Evolutionary conservation across 2,329 filamentous ascomycete genomes (phyloP).

Genomic region (Teratosphaeria epicoccoides): DNA sequence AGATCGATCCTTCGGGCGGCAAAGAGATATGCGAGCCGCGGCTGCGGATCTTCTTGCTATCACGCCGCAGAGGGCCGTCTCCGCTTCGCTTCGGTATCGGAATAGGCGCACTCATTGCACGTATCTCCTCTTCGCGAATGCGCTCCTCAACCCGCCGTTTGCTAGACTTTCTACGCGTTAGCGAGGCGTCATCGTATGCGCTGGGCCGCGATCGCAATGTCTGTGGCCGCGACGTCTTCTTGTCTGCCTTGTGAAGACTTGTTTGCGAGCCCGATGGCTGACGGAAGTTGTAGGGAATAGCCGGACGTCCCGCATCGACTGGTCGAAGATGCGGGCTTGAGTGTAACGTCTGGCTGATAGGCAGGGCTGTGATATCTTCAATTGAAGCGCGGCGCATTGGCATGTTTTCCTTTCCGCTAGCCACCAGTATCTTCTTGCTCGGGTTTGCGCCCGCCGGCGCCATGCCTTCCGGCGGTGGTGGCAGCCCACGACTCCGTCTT

Average conservation of each 20-base stretch:
- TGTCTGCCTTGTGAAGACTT: constrained; percentile 16
- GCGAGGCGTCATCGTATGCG: constrained; percentile 36
- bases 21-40: constrained; percentile 60
- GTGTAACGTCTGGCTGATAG: constrained; percentile 27
- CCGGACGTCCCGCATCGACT: constrained; percentile 28
- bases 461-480: background rate
- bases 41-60: constrained; percentile 56
- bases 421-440: constrained; percentile 5
- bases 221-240: constrained; percentile 18
- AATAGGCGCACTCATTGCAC: constrained; percentile 63
- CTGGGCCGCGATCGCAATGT: constrained; percentile 29
- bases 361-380: constrained; percentile 40
- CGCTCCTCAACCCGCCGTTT: constrained; percentile 60
- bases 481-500: background rate
- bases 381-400: constrained; percentile 21
- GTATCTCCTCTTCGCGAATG: constrained; percentile 77
- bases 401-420: constrained; percentile 15
- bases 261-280: constrained; percentile 21
- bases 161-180: constrained; percentile 60
- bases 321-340: constrained; percentile 40
- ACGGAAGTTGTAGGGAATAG: constrained; percentile 36
- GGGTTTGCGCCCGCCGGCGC: background rate
- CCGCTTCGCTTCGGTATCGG: constrained; percentile 46
- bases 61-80: constrained; percentile 42
- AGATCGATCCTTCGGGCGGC: constrained; percentile 61